Conservation (phyloP, 2,329 filamentous ascomycete genomes). For the Xylaria sp. region DNA sequence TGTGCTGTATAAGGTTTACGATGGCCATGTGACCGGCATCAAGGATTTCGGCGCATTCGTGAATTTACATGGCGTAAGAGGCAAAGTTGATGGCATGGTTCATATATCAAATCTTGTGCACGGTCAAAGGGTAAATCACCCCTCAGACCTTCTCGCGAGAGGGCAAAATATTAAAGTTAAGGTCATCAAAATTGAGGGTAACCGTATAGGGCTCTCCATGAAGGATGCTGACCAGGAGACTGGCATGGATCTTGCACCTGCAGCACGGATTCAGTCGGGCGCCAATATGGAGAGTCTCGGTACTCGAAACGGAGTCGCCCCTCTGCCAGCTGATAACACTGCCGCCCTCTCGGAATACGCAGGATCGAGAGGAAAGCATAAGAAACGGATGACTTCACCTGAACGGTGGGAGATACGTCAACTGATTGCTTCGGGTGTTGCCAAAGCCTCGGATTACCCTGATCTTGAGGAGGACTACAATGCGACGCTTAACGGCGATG, state of each 20-base stretch:
- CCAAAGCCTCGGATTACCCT: conserved; percentile 92
- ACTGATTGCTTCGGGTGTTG: conserved; percentile 92
- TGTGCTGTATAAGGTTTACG: conserved; percentile 86
- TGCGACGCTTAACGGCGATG: conserved; percentile 85
- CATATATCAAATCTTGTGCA: conserved; percentile 91
- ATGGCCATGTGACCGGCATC: conserved; percentile 88
- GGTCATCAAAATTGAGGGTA: conserved; percentile 85
- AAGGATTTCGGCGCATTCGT: conserved; percentile 98
- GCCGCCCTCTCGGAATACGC: conserved; percentile 73
- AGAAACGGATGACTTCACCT: conserved; percentile 95
- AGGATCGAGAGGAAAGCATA: conserved; percentile 68
- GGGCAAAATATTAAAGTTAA: conserved; percentile 93
- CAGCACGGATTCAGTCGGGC: conserved; percentile 82
- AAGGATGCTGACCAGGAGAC: conserved; percentile 95
- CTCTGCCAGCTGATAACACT: conserved; percentile 58
- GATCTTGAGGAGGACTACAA: conserved; percentile 96
- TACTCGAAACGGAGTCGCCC: conserved; percentile 63
- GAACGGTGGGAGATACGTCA: conserved; percentile 98
- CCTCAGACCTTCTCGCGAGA: conserved; percentile 83
- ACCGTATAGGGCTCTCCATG: conserved; percentile 89
- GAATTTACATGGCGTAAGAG: conserved; percentile 85
- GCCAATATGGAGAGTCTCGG: conserved; percentile 89
- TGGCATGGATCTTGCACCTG: conserved; percentile 83
- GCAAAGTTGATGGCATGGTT: conserved; percentile 91
- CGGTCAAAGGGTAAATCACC: conserved; percentile 88